Percentiles rank a stretch among this genome's conserved stretches.
Conservation (phyloP, 179 eudicot genomes). For the Beta corolliflora region DNA sequence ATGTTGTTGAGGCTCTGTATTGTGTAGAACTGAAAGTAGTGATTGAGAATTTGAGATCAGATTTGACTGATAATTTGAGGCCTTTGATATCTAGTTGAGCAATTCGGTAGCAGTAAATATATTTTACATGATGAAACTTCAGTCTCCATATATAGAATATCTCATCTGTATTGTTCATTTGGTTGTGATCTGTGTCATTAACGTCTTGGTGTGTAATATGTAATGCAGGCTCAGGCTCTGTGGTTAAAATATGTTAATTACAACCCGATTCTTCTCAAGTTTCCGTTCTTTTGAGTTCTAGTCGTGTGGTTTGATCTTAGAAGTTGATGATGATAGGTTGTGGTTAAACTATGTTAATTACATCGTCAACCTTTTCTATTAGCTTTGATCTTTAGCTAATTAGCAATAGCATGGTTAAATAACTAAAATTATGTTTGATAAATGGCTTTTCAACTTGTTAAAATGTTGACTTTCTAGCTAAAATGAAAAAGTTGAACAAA, state of each 20-base stretch:
- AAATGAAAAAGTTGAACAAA: too few species aligned
- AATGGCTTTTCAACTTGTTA: too few species aligned
- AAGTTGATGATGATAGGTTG: too few species aligned
- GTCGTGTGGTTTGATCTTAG: background rate
- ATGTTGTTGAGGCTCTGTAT: slow-evolving; percentile 27
- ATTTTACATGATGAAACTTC: background rate
- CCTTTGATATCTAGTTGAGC: slow-evolving; percentile 24
- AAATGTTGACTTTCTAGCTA: too few species aligned
- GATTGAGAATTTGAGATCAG: background rate
- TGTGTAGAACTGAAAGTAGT: slow-evolving; percentile 25
- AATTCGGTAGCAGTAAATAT: slow-evolving; percentile 25
- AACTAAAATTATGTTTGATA: too few species aligned
- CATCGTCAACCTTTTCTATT: too few species aligned
- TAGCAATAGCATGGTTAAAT: too few species aligned
- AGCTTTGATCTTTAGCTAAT: too few species aligned
- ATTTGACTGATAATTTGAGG: slow-evolving; percentile 25
- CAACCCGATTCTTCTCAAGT: background rate
- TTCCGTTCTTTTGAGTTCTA: background rate
- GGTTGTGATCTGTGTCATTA: slow-evolving; percentile 5
- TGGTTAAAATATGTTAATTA: background rate
- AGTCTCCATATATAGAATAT: background rate
- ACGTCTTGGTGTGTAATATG: background rate
- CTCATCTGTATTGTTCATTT: background rate
- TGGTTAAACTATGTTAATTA: too few species aligned
- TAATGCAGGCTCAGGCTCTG: background rate